A percentile compares a stretch with the other conserved stretches of the same genome.
These are phyloP conservation scores for Sugiyamaella floridensis DNA, from an alignment of 805 yeast species.

Conservation along the genomic window DNA sequence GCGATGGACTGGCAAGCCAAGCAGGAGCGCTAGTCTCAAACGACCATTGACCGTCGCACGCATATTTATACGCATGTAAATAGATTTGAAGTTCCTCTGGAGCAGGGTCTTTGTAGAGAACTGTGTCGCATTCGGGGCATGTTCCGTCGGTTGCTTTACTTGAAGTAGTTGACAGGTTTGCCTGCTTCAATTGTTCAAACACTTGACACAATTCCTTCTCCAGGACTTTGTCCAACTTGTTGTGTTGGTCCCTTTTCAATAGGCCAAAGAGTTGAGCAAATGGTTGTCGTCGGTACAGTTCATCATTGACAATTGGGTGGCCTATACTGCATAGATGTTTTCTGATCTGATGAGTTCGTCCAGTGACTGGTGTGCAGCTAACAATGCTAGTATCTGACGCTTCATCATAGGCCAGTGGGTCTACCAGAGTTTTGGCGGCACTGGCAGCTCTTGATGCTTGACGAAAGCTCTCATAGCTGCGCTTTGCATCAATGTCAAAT, in stretches of 20 bases:
- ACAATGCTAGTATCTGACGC: slow-evolving; percentile 50
- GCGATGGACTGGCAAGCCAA: neutral
- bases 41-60: neutral
- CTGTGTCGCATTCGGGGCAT: slow-evolving; percentile 58
- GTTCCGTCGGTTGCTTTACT: slow-evolving; percentile 32
- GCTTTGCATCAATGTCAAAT: slow-evolving; percentile 56
- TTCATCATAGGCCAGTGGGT: slow-evolving; percentile 49
- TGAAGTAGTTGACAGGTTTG: slow-evolving; percentile 38
- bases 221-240: neutral
- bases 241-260: neutral
- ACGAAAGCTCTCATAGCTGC: slow-evolving; percentile 34
- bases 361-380: slow-evolving; percentile 75
- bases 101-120: slow-evolving; percentile 69
- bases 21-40: neutral
- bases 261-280: slow-evolving; percentile 26
- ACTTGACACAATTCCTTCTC: slow-evolving; percentile 40
- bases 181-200: slow-evolving; percentile 38
- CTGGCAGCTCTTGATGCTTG: slow-evolving; percentile 30
- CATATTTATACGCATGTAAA: slow-evolving; percentile 54
- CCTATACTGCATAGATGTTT: slow-evolving; percentile 85
- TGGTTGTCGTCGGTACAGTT: slow-evolving; percentile 61
- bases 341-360: slow-evolving; percentile 91
- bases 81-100: slow-evolving; percentile 70
- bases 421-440: slow-evolving; percentile 61
- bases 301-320: slow-evolving; percentile 84